phyloP scores from a whole-genome alignment of 108 stramenopile genomes.

The Discostella stelligeroides region DNA sequence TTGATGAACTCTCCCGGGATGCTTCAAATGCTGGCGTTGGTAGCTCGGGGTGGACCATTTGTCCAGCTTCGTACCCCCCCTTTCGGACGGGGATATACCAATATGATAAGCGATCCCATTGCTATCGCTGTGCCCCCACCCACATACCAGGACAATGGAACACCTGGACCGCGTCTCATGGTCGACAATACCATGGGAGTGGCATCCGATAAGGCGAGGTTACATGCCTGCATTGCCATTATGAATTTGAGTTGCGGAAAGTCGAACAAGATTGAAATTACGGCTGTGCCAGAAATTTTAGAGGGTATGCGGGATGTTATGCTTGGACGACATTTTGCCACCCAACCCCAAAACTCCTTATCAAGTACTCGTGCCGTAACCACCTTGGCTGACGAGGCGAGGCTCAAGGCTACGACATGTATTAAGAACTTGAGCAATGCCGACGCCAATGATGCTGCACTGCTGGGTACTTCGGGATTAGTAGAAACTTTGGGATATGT shows the following conservation, averaged over 20 bases:
- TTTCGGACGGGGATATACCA: neutral
- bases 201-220: conserved; percentile 78
- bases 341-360: conserved; percentile 12
- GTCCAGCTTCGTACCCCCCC: conserved; percentile 18
- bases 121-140: conserved; percentile 40
- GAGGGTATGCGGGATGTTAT: conserved; percentile 91
- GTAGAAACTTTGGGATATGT: conserved; percentile 83
- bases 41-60: conserved; percentile 87
- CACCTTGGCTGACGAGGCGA: conserved; percentile 73
- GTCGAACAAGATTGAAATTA: conserved; percentile 90
- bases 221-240: conserved; percentile 91
- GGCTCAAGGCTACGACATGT: conserved; percentile 90
- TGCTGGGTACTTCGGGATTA: conserved; percentile 79
- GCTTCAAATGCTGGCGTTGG: conserved; percentile 75
- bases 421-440: conserved; percentile 91
- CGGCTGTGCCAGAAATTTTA: conserved; percentile 69
- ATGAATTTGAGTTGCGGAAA: conserved; percentile 93
- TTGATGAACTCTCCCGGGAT: conserved; percentile 78
- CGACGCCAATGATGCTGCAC: conserved; percentile 86
- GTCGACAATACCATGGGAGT: conserved; percentile 48
- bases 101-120: neutral
- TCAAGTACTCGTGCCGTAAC: conserved; percentile 3
- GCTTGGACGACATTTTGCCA: conserved; percentile 45
- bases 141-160: conserved; percentile 13
- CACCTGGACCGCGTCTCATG: conserved; percentile 42